Percentiles rank a stretch among this genome's conserved stretches.
phyloP scores from a whole-genome alignment of 345 rosid species.

The Rhizophora mangle region DNA sequence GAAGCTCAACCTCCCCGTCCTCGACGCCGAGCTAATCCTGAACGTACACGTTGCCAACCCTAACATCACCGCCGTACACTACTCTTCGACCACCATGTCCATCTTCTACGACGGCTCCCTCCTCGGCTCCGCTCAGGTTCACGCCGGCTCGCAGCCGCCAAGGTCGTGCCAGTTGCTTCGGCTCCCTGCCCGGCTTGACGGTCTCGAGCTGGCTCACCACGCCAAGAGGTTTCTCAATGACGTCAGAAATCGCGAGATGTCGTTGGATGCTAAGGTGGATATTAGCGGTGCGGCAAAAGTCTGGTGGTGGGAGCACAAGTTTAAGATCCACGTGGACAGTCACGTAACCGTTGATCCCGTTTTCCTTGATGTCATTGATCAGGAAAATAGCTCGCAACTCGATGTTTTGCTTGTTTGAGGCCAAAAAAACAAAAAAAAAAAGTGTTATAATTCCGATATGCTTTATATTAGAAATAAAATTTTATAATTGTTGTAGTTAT shows the following conservation, averaged over 20 bases:
- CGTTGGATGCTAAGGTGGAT: slow-evolving; percentile 63
- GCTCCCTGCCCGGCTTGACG: slow-evolving; percentile 67
- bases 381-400: slow-evolving; percentile 60
- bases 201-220: slow-evolving; percentile 78
- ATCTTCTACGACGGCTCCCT: slow-evolving; percentile 85
- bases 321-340: slow-evolving; percentile 76
- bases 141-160: slow-evolving; percentile 67
- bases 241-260: slow-evolving; percentile 76
- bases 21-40: slow-evolving; percentile 71
- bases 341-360: slow-evolving; percentile 79
- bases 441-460: background rate
- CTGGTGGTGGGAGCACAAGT: slow-evolving; percentile 78
- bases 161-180: slow-evolving; percentile 61
- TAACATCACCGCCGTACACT: slow-evolving; percentile 57
- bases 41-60: slow-evolving; percentile 86
- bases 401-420: slow-evolving; percentile 40
- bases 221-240: slow-evolving; percentile 61
- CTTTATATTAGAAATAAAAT: no score
- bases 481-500: no score
- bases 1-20: slow-evolving; percentile 62
- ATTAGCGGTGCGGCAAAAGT: slow-evolving; percentile 73
- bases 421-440: background rate
- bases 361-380: slow-evolving; percentile 72
- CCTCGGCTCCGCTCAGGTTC: slow-evolving; percentile 60
- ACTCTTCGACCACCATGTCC: slow-evolving; percentile 75